Evolutionary conservation across 1,284 basidiomycete genomes (phyloP).

Genomic region (Inonotus hispidus): DNA sequence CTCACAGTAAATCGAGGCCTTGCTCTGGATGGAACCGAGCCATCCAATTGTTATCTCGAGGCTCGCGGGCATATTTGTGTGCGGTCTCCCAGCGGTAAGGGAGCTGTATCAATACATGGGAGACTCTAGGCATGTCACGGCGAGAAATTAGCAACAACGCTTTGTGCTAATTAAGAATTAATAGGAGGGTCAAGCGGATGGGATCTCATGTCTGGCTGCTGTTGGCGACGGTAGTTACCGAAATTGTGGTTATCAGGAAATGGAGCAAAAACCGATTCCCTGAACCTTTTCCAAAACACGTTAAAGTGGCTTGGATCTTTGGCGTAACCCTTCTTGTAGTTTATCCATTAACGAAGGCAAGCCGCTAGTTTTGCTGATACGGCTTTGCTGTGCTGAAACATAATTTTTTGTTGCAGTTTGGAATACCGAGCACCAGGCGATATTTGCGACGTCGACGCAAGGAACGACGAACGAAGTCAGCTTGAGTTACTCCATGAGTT

Average conservation of each 20-base stretch:
- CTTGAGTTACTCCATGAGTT: background rate
- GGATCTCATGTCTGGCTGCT: conserved; percentile 82
- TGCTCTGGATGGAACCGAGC: conserved; percentile 85
- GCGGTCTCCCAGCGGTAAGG: conserved; percentile 74
- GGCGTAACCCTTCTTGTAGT: conserved; percentile 52
- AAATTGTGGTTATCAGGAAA: conserved; percentile 67
- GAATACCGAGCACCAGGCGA: conserved; percentile 32
- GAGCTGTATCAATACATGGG: conserved; percentile 78
- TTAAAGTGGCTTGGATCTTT: conserved; percentile 61
- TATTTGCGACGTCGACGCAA: conserved; percentile 28
- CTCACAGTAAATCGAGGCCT: conserved; percentile 31
- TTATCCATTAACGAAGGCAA: conserved; percentile 64
- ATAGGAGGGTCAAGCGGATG: conserved; percentile 73
- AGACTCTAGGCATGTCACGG: conserved; percentile 56
- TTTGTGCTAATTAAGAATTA: conserved; percentile 14
- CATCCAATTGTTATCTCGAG: conserved; percentile 76
- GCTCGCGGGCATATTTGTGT: conserved; percentile 71
- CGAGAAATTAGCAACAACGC: conserved; percentile 14
- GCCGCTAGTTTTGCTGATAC: conserved; percentile 21
- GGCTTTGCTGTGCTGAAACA: background rate
- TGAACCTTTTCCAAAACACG: conserved; percentile 53
- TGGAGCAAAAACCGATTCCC: conserved; percentile 72
- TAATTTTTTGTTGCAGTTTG: conserved; percentile 32
- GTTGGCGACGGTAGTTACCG: conserved; percentile 75
- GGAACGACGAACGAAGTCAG: background rate